These are phyloP conservation scores for Lipomyces orientalis DNA, from an alignment of 805 yeast genomes.

Conservation along the genomic window DNA sequence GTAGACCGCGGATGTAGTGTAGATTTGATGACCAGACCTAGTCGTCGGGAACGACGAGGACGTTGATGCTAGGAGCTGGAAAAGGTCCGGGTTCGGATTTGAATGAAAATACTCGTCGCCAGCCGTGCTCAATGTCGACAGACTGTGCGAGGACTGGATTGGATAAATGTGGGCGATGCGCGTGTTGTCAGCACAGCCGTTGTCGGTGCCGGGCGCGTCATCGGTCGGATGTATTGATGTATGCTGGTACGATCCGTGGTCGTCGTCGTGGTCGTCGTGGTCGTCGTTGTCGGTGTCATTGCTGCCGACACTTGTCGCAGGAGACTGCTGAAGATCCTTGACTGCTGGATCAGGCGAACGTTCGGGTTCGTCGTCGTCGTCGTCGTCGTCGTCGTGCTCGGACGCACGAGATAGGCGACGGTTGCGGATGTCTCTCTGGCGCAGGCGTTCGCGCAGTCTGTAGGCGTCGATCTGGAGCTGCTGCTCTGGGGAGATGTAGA, in stretches of 20 bases:
- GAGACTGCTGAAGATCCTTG: background rate
- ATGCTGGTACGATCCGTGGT: no score
- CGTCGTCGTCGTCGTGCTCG: background rate
- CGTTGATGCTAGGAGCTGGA: no score
- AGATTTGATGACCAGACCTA: background rate
- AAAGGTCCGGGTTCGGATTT: no score
- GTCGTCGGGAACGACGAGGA: no score
- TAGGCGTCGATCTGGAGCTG: conserved; percentile 13
- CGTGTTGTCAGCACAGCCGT: no score
- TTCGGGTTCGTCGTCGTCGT: background rate
- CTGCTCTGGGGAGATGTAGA: conserved; percentile 13
- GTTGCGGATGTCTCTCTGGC: conserved; percentile 21
- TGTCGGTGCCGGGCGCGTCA: no score
- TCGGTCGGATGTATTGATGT: no score
- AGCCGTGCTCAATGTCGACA: no score
- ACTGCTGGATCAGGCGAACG: background rate
- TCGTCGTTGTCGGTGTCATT: background rate
- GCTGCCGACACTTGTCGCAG: background rate
- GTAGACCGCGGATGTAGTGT: background rate
- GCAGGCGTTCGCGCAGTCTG: conserved; percentile 19
- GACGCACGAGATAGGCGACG: conserved; percentile 3
- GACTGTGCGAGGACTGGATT: no score
- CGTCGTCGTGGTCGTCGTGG: background rate
- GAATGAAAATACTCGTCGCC: no score
- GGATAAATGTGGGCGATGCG: no score